These are phyloP conservation scores for Knoxia roxburghii DNA, from an alignment of 257 asterid species.

Conservation along the genomic window DNA sequence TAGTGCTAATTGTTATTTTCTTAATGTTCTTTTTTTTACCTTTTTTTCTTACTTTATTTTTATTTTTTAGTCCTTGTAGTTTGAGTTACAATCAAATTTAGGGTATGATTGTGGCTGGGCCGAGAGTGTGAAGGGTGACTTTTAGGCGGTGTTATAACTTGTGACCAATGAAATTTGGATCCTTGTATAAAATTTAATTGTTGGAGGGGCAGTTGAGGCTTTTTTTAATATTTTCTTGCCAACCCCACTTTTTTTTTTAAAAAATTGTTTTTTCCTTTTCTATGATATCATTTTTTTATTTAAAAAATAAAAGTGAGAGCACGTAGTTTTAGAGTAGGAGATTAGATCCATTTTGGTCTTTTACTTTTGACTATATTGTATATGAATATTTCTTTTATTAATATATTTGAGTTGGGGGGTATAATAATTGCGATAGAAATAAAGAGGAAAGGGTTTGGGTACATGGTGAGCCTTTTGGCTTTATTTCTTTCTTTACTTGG, in stretches of 20 bases:
- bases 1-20: slow-evolving; percentile 30
- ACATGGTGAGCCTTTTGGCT: neutral
- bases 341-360: neutral
- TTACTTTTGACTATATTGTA: slow-evolving; percentile 13
- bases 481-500: slow-evolving; percentile 13
- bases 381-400: neutral
- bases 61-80: slow-evolving; percentile 28
- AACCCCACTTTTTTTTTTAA: slow-evolving; percentile 8
- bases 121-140: neutral
- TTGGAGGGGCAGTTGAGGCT: slow-evolving; percentile 21
- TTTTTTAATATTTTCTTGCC: neutral
- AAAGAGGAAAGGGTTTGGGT: neutral
- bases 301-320: neutral
- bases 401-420: neutral
- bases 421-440: neutral
- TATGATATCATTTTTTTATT: neutral
- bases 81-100: slow-evolving; percentile 30
- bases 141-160: slow-evolving; percentile 32
- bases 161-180: slow-evolving; percentile 25
- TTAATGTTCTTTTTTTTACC: neutral
- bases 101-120: slow-evolving; percentile 3
- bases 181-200: slow-evolving; percentile 29
- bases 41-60: slow-evolving; percentile 8
- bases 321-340: neutral
- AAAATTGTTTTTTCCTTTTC: neutral